Base-by-base conservation (phyloP, 2,329 filamentous ascomycete species). In the Calonectria pauciramosa region DNA sequence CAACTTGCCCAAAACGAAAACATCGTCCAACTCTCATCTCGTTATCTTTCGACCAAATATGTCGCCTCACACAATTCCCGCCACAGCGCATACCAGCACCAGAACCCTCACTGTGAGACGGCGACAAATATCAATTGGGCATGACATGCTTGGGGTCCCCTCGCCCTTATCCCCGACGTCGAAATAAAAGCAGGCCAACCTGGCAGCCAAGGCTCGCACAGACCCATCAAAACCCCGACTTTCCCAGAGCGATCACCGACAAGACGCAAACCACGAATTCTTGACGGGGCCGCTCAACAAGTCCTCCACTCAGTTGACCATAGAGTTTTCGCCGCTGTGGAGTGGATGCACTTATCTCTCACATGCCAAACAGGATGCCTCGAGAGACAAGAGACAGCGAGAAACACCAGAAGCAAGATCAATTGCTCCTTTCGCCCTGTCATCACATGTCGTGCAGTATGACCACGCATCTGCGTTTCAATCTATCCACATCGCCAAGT, bases 211-310 rank as follows among this genome's bases (percentile, higher is more conserved):
- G 49, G 69, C 54, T 68, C 51, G 67, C 75, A 77, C 70, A 78
- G 76, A 79, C 77, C 72, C 76, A 72, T 66, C 38, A 59, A 32
- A 60, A 66, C 66, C 71, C 71, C 71, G 68, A 70, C 71, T 73
- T 70, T 69, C 38, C 71, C 49, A 70, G 66, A 60, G 66, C 49
- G 59, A 73, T 70, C 59, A 70, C 68, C 68, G 68, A 69, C 49
- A 59, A 69, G 56, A 63, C 56, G 56, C 56, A 63, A 49, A 72
- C 56, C 34, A 68, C 67, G 28, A 52, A 34, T 34, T 65, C 36
- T 63, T 28, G 13, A 65, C 28, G 41, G 60, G 41, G 60, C 38
- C 41, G 28, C 60, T 65, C 60, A 65, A 41, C 23, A 64, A 65
- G 26, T 30, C 67, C 59, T 70, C 68, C 68, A 65, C 68, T 63